phyloP scores from a whole-genome alignment of 768 basidiomycete species.

The Tylopilus plumbeoviolaceoides region DNA sequence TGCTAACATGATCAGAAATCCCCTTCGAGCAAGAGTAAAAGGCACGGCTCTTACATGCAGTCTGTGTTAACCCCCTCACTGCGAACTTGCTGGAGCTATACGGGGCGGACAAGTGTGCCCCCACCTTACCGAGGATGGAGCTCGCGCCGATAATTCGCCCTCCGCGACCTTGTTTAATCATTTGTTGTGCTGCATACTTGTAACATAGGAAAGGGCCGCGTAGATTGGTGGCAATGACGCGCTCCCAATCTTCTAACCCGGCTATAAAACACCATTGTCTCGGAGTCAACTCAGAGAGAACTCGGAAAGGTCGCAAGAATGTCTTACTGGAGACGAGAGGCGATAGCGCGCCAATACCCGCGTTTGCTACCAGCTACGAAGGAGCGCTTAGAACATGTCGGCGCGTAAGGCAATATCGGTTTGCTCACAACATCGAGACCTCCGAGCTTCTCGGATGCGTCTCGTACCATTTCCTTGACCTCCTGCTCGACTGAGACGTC shows the following conservation, averaged over 20 bases:
- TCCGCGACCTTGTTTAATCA: constrained; percentile 38
- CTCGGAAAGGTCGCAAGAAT: no score
- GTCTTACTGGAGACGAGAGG: no score
- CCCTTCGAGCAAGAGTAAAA: not conserved
- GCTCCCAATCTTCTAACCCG: constrained; percentile 37
- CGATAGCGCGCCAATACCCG: no score
- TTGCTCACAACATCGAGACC: no score
- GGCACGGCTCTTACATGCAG: constrained; percentile 22
- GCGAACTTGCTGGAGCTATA: constrained; percentile 31
- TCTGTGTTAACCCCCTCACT: constrained; percentile 36
- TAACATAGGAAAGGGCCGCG: constrained; percentile 36
- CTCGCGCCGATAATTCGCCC: constrained; percentile 37
- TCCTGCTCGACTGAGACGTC: no score
- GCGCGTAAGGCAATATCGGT: no score
- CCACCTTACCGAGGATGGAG: constrained; percentile 24
- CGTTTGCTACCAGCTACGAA: no score
- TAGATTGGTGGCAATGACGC: constrained; percentile 35
- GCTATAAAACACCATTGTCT: constrained; percentile 14
- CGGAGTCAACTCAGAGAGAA: no score
- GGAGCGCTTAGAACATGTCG: no score
- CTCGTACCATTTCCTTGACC: no score
- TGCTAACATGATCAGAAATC: not conserved
- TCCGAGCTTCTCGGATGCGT: no score
- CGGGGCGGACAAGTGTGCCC: constrained; percentile 3
- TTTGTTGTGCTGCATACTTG: constrained; percentile 37